Evolutionary conservation across 2,329 filamentous ascomycete genomes (phyloP).

Genomic region (Botrytis pseudocinerea): DNA sequence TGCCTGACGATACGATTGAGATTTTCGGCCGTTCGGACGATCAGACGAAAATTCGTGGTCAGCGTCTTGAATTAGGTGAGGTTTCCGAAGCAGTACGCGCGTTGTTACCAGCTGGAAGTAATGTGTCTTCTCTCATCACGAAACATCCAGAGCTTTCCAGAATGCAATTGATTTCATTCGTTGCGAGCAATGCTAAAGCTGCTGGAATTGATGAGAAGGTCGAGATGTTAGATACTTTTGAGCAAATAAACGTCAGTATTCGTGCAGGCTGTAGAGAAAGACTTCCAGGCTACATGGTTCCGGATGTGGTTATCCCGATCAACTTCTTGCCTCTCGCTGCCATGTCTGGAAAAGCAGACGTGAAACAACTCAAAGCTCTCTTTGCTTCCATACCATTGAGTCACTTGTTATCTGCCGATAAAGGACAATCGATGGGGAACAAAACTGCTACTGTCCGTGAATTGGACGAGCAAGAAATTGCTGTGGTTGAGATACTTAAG

Average conservation of each 20-base stretch:
- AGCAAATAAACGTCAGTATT: constrained; percentile 44
- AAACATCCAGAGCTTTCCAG: constrained; percentile 5
- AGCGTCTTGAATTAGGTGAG: constrained; percentile 26
- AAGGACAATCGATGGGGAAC: neutral
- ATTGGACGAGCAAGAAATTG: constrained; percentile 5
- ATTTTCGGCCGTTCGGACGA: constrained; percentile 62
- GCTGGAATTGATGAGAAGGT: neutral
- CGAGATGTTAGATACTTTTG: constrained; percentile 4
- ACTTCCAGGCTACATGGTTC: constrained; percentile 24
- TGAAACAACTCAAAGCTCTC: constrained; percentile 4
- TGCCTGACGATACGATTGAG: constrained; percentile 51
- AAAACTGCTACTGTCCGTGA: neutral
- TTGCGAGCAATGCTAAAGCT: neutral
- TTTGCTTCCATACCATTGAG: neutral
- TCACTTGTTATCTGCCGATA: neutral
- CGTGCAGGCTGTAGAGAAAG: constrained; percentile 38
- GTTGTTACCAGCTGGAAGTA: neutral
- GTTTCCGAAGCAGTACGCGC: neutral
- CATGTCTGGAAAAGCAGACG: constrained; percentile 12
- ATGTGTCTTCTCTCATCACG: constrained; percentile 3
- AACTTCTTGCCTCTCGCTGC: constrained; percentile 13
- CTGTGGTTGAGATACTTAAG: constrained; percentile 16
- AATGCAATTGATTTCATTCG: constrained; percentile 11
- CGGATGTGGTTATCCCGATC: constrained; percentile 14
- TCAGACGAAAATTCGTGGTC: constrained; percentile 53